These are phyloP conservation scores for Peronospora destructor DNA, from an alignment of 352 stramenopile species.

Conservation along the genomic window DNA sequence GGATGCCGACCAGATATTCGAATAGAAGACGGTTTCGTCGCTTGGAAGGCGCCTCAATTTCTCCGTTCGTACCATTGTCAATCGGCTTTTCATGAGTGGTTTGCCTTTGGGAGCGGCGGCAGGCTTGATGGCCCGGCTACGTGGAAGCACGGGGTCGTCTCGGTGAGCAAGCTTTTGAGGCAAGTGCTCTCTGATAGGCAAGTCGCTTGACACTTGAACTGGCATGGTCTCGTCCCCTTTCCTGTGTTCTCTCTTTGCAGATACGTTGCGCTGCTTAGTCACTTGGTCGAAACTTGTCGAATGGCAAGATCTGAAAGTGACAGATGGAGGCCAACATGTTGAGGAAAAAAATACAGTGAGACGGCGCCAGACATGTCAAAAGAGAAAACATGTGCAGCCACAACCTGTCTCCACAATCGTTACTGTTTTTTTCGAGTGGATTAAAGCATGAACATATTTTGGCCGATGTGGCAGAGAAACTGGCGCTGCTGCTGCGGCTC, in stretches of 20 bases:
- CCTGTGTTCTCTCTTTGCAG: conserved; percentile 14
- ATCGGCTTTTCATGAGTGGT: conserved; percentile 50
- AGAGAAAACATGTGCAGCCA: conserved; percentile 18
- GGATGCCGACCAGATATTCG: conserved; percentile 62
- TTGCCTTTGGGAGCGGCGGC: conserved; percentile 30
- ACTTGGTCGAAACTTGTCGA: conserved; percentile 2
- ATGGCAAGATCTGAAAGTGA: conserved; percentile 13
- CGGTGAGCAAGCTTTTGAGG: conserved; percentile 17
- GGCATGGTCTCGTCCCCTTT: conserved; percentile 19
- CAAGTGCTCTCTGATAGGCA: conserved; percentile 27
- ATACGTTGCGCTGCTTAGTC: conserved; percentile 5
- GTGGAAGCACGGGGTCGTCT: conserved; percentile 18
- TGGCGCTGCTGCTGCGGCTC: conserved; percentile 4
- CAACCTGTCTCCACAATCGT: conserved; percentile 28
- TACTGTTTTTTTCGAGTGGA: conserved; percentile 22
- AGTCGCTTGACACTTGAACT: conserved; percentile 22
- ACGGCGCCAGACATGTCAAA: conserved; percentile 9
- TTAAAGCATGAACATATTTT: conserved; percentile 18
- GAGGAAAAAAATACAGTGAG: conserved; percentile 16
- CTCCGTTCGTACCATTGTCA: conserved; percentile 40
- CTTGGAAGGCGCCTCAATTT: conserved; percentile 31
- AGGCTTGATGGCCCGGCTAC: conserved; percentile 19
- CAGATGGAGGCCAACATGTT: conserved; percentile 14
- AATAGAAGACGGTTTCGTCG: conserved; percentile 76
- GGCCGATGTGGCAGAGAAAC: conserved; percentile 21